A percentile compares a stretch with the other conserved stretches of the same genome.
These are phyloP conservation scores for Pythium chondricola DNA, from an alignment of 352 stramenopile species.

Conservation along the genomic window DNA sequence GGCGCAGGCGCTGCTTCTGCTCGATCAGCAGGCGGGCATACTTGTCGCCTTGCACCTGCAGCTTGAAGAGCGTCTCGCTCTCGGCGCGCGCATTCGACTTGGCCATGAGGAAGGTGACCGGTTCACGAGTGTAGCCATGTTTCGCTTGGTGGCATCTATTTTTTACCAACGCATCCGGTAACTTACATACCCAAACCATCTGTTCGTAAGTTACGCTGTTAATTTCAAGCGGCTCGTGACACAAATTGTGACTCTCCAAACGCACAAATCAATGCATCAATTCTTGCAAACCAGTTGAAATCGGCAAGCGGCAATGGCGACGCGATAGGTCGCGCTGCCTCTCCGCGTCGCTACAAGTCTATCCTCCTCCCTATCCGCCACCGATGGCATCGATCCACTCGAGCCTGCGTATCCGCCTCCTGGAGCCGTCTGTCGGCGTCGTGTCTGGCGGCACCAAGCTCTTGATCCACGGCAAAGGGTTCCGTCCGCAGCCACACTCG, in stretches of 20 bases:
- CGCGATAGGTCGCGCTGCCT: too few species aligned
- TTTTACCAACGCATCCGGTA: too few species aligned
- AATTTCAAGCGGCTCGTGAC: too few species aligned
- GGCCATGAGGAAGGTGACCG: conserved; percentile 25
- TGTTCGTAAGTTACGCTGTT: too few species aligned
- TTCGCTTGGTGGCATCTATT: background rate
- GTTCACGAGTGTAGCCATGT: conserved; percentile 15
- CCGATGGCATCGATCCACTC: background rate
- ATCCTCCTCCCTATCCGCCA: background rate
- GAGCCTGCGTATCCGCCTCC: conserved; percentile 37
- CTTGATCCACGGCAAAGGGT: conserved; percentile 54
- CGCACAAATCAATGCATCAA: too few species aligned
- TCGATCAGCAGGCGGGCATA: conserved; percentile 61
- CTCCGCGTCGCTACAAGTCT: too few species aligned
- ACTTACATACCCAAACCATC: too few species aligned
- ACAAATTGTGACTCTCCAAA: too few species aligned
- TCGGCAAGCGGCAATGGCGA: too few species aligned
- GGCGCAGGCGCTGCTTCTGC: conserved; percentile 61
- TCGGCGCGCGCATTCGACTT: conserved; percentile 61
- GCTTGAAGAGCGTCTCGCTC: conserved; percentile 76
- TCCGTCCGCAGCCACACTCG: conserved; percentile 52
- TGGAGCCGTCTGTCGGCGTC: conserved; percentile 43
- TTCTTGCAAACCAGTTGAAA: too few species aligned
- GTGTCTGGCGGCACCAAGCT: conserved; percentile 42
- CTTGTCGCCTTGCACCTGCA: conserved; percentile 79